Base-by-base conservation (phyloP, 2,329 filamentous ascomycete genomes). In the Laburnicola sp. region DNA sequence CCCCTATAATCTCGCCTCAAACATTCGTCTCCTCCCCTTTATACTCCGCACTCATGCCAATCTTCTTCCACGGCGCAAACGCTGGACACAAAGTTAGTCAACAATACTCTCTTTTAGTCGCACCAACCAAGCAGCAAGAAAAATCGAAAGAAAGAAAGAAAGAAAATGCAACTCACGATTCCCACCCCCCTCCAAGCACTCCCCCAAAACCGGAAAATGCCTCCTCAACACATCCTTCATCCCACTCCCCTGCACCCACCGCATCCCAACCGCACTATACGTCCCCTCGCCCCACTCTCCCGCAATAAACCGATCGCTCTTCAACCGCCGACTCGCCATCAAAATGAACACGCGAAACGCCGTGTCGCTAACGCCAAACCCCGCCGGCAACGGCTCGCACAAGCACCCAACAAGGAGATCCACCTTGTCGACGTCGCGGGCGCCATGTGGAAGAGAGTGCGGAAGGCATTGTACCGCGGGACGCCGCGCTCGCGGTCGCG, bases 291-390 rank as follows among this genome's bases (percentile, higher is more conserved):
- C 72, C 72, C 73, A 77, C 22, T 71, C 60, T 0, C 68, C 69
- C 0, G 75, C 76, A 27, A 78, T 76, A 48, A 78, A 78, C 1
- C 76, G 64, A 63, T 78, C 76, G 16, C 74, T 76, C 68, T 77
- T 78, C 16, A 77, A 52, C 27, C 62, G 56, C 9, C 76, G 54
- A 35, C 67, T 72, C 1, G 76, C 76, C 75, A 78, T 78, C 1
- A 78, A 53, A 32, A 78, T 76, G 50, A 78, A 78, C 1, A 78
- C 64, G 0, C 76, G 60, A 54, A 79, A 79, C 2, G 76, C 76
- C 2, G 76, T 79, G 45, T 79, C 77, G 53, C 72, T 75, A 58
- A 79, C 79, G 0, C 76, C 77, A 45, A 79, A 79, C 0, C 76
- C 77, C 28, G 72, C 62, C 3, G 75, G 74, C 4, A 78, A 48